Evolutionary conservation across 352 stramenopile genomes (phyloP).

Genomic region (Phytophthora sojae): DNA sequence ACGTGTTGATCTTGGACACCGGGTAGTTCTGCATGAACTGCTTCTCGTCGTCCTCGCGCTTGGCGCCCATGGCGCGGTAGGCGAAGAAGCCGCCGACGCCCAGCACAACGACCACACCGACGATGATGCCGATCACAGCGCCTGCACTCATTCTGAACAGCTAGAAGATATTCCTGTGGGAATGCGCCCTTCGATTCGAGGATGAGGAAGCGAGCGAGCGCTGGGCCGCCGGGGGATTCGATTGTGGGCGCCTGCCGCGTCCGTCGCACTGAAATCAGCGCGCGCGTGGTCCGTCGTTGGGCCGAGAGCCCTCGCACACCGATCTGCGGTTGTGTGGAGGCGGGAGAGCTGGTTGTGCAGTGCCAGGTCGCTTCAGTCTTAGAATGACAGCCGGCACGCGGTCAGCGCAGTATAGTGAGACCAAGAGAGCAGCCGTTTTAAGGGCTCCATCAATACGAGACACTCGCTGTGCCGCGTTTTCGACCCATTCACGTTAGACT

Average conservation of each 20-base stretch:
- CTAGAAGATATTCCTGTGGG: background rate
- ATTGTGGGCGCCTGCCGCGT: constrained; percentile 21
- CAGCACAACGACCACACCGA: constrained; percentile 45
- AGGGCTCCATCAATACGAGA: constrained; percentile 9
- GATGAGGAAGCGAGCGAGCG: background rate
- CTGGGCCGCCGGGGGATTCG: constrained; percentile 19
- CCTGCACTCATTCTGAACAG: constrained; percentile 46
- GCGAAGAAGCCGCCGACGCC: constrained; percentile 48
- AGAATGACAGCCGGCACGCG: constrained; percentile 7
- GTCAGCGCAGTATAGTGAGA: constrained; percentile 12
- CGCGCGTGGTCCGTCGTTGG: constrained; percentile 29
- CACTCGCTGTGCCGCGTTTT: background rate
- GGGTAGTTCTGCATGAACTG: constrained; percentile 48
- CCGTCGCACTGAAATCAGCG: constrained; percentile 33
- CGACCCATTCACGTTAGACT: constrained; percentile 10
- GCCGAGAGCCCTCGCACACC: constrained; percentile 9
- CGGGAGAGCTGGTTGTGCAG: constrained; percentile 20
- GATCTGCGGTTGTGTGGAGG: constrained; percentile 30
- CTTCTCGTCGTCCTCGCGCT: constrained; percentile 46
- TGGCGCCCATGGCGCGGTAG: constrained; percentile 38
- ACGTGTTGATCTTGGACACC: constrained; percentile 31
- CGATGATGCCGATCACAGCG: constrained; percentile 52
- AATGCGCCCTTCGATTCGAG: constrained; percentile 15
- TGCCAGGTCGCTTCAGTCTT: constrained; percentile 11
- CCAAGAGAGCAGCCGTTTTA: constrained; percentile 23